A percentile compares a stretch with the other conserved stretches of the same genome.
Evolutionary conservation across 768 basidiomycete species (phyloP).

Genomic region (Trametes meyenii): DNA sequence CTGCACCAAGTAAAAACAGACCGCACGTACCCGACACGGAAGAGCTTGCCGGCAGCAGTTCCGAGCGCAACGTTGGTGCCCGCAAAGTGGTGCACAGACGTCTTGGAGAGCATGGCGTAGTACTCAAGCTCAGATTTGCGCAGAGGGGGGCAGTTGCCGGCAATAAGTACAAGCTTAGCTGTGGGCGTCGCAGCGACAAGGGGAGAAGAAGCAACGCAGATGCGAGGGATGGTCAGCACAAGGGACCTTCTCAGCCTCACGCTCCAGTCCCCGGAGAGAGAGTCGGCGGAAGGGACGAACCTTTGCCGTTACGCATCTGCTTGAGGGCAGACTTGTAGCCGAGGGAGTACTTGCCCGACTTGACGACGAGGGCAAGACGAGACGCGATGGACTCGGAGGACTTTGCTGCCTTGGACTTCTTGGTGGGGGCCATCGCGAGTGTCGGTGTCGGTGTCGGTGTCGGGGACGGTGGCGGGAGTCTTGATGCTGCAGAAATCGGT

Average conservation of each 20-base stretch:
- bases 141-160: conserved; percentile 98
- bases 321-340: conserved; percentile 99
- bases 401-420: conserved; percentile 94
- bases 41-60: conserved; percentile 98
- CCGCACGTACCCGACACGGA: conserved; percentile 86
- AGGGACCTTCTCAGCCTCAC: conserved; percentile 99
- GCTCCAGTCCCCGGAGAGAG: conserved; percentile 92
- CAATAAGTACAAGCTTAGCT: conserved; percentile 99
- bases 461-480: conserved; percentile 26
- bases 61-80: conserved; percentile 98
- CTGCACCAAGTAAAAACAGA: conserved; percentile 15
- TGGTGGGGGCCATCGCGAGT: conserved; percentile 84
- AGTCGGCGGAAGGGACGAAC: conserved; percentile 57
- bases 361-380: conserved; percentile 93
- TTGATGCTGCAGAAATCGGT: conserved; percentile 25
- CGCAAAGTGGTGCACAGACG: conserved; percentile 95
- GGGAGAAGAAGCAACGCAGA: conserved; percentile 24
- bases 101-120: conserved; percentile 99
- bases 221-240: conserved; percentile 56
- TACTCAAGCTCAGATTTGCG: conserved; percentile 99
- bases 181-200: conserved; percentile 14
- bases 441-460: conserved; percentile 25
- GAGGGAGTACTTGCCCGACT: conserved; percentile 96
- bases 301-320: conserved; percentile 97
- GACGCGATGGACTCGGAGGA: conserved; percentile 92